Evolutionary conservation across 164 flowering plant species (phyloP), one percentile per base, ranked within the genome.

Genomic region (Dillenia turbinata): DNA sequence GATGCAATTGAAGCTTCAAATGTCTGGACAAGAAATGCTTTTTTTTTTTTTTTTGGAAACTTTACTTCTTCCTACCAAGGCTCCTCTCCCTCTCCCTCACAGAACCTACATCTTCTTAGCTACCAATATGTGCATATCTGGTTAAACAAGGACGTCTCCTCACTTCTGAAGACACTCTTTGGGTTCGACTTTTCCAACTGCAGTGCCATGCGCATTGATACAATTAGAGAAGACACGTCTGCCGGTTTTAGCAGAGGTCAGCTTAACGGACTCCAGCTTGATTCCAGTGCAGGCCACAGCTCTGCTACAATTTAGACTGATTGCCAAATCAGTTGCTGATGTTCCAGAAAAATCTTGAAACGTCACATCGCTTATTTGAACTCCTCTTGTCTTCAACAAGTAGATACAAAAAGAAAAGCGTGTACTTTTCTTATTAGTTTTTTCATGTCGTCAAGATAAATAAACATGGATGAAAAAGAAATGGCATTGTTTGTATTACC

Each of bases 361-460:
- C 7, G 67, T 45, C 50, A 84, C 78, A 12, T 76, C 48, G 54
- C 79, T 79, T 57, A 84, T 78, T 1, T 59, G 73, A 59, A 84
- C 85, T 15, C 85, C 85, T 0, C 65, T 59, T 45, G 54, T 47
- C 73, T 71, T 44, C 13, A 40, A 8, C 1, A 19, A 19, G 22
- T 19, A 19, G 1, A 19, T 19, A 1, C 22, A 19, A 19, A 49
- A 12, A 62, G 54, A 52, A 49, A 15, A 16, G 44, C 10, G 10
- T 0, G n/a, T 12, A 56, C 40, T 5, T 40, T 1, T 5, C 5
- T 9, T 0, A 15, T 11, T 13, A 12, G 12, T 1, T 44, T 11
- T 8, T 33, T 12, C 15, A 44, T 9, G n/a, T 49, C 12, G 12
- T 52, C 8, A 61, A 44, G 3, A 1, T 10, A 16, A 53, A 16